Base-by-base conservation (phyloP, 345 rosid species). In the Citrus mangshanensis region DNA sequence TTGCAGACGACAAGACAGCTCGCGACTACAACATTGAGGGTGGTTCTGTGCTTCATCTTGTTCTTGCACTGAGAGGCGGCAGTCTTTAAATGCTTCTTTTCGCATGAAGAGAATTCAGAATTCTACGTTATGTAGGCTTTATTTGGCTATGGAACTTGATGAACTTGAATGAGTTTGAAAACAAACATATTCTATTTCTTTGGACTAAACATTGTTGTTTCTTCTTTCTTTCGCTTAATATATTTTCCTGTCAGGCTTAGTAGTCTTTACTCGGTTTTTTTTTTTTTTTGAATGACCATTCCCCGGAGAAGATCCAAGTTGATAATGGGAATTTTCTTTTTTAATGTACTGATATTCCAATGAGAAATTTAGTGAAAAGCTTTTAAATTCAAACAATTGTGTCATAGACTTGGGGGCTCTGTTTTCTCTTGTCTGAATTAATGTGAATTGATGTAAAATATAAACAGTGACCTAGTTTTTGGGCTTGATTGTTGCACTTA, bases 11-110 rank as follows among this genome's bases (percentile, higher is more conserved):
- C 85, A 96, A 92, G 74, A 94, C 98, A 1, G 98, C 99, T 51
- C 84, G 86, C 19, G 97, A 94, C 80, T 96, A 93, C 89, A 93
- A 94, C 74, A 91, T 96, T 19, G 98, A 94, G 78, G 99, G 99
- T 55, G 99, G 98, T 32, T 94, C 99, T 24, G 99, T 96, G 79
- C 99, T 96, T 71, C 98, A 96, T 87, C 92, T 96, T 75, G 99
- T 96, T 80, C 97, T 96, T 81, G 99, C 99, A 10, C 86, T 93
- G 73, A 91, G 99, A 82, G 99, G 98, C 54, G 99, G 99, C 62
- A 40, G 61, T 56, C 68, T 64, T 55, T 80, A 75, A 73, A 54
- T 71, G 2, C 6, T 35, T 13, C 34, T 73, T 25, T 14, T 80
- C 5, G 2, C 19, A 51, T 65, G 16, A 25, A 55, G 73, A 61